Percentiles rank a stretch among this genome's conserved stretches.
phyloP scores from a whole-genome alignment of 2,329 filamentous ascomycete species.

The Claviceps humidiphila region DNA sequence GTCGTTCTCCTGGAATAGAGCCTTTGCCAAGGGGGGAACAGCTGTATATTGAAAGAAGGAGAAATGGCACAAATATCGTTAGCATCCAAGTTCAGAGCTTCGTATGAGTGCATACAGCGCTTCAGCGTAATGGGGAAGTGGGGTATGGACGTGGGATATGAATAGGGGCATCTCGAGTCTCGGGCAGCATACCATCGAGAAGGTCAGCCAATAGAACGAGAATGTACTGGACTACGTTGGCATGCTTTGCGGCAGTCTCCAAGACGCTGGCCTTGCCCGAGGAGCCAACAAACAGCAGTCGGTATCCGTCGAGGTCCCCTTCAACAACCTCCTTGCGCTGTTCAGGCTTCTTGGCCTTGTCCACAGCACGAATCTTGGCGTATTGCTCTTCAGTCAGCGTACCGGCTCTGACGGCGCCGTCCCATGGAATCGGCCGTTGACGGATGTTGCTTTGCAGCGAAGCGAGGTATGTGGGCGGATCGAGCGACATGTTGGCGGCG shows the following conservation, averaged over 20 bases:
- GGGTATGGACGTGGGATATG: neutral
- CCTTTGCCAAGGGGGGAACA: conserved; percentile 63
- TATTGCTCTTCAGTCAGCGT: conserved; percentile 90
- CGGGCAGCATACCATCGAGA: conserved; percentile 54
- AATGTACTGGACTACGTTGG: conserved; percentile 90
- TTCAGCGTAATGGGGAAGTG: neutral
- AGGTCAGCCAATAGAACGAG: conserved; percentile 80
- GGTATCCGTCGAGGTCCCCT: conserved; percentile 66
- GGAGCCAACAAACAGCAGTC: conserved; percentile 64
- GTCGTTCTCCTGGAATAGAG: conserved; percentile 61
- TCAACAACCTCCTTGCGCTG: conserved; percentile 75
- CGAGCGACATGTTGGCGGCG: conserved; percentile 60
- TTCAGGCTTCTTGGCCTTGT: conserved; percentile 81
- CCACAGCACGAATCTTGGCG: conserved; percentile 89
- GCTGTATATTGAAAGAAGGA: conserved; percentile 34
- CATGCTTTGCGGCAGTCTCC: conserved; percentile 71
- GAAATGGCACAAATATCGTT: neutral
- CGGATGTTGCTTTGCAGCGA: conserved; percentile 96
- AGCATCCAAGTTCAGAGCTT: neutral
- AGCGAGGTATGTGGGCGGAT: conserved; percentile 72
- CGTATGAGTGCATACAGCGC: no score
- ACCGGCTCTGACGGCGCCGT: conserved; percentile 84
- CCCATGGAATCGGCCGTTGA: conserved; percentile 91
- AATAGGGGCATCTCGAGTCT: neutral
- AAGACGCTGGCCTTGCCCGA: conserved; percentile 59